These are phyloP conservation scores for Lactarius trivialis DNA, from an alignment of 768 basidiomycete species.

Conservation along the genomic window DNA sequence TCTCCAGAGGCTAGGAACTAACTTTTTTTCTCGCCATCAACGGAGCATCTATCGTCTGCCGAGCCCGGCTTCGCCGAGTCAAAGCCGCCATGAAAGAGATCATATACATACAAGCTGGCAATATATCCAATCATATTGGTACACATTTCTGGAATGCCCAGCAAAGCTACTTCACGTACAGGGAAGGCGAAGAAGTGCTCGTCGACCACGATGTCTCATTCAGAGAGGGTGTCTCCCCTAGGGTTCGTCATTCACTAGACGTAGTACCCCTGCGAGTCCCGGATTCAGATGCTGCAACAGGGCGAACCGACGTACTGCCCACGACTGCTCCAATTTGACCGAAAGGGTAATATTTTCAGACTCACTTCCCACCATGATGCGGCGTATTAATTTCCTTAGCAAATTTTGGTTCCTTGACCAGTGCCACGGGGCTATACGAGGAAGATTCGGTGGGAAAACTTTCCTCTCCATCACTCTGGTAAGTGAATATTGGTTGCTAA, in stretches of 20 bases:
- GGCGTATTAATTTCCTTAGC: slow-evolving; percentile 33
- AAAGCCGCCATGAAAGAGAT: slow-evolving; percentile 59
- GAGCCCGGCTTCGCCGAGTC: neutral
- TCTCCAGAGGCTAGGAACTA: neutral
- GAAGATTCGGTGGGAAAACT: slow-evolving; percentile 25
- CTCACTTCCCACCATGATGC: neutral
- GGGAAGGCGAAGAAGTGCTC: slow-evolving; percentile 30
- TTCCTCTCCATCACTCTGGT: slow-evolving; percentile 9
- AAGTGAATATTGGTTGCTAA: neutral
- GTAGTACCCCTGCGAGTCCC: slow-evolving; percentile 12
- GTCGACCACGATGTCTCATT: slow-evolving; percentile 58
- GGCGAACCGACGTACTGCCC: slow-evolving; percentile 53
- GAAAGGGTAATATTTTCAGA: slow-evolving; percentile 43
- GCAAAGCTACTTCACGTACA: slow-evolving; percentile 55
- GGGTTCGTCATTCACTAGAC: slow-evolving; percentile 35
- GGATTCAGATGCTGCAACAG: slow-evolving; percentile 10
- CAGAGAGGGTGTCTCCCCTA: slow-evolving; percentile 46
- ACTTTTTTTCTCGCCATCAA: neutral
- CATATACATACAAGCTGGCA: slow-evolving; percentile 69
- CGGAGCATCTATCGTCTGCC: neutral
- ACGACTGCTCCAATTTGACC: slow-evolving; percentile 59
- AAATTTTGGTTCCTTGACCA: slow-evolving; percentile 57
- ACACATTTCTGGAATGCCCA: slow-evolving; percentile 83
- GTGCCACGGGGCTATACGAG: slow-evolving; percentile 36
- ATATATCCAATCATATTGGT: slow-evolving; percentile 58